A percentile compares a stretch with the other conserved stretches of the same genome.
phyloP scores from a whole-genome alignment of 495 filamentous ascomycete species.

The Talaromyces thailandensis region DNA sequence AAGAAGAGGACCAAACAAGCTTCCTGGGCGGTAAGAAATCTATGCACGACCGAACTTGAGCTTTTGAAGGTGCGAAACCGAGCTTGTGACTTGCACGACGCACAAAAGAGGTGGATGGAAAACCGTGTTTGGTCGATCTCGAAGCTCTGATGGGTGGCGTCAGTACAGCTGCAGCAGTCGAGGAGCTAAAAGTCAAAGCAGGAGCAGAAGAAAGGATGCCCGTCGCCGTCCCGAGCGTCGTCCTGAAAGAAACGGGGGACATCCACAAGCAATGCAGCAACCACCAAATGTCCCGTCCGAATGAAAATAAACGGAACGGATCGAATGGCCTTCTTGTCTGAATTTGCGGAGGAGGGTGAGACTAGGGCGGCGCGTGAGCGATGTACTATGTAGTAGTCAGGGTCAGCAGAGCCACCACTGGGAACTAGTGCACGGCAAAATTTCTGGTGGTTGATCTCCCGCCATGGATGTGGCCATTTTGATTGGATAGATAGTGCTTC shows the following conservation, averaged over 20 bases:
- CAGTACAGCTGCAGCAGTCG: neutral
- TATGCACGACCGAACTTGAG: neutral
- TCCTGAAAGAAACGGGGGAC: neutral
- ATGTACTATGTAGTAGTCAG: neutral
- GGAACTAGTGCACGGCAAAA: neutral
- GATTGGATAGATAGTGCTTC: neutral
- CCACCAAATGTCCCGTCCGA: neutral
- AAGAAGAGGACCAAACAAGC: neutral
- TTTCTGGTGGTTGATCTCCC: neutral
- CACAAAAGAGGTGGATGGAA: neutral
- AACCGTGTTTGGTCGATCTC: neutral
- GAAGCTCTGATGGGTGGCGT: neutral
- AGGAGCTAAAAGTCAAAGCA: neutral
- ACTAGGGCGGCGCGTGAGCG: neutral
- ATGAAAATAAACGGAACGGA: neutral
- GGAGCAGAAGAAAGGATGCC: constrained; percentile 9
- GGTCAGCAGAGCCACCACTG: constrained; percentile 11
- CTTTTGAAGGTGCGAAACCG: no score
- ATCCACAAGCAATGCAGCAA: neutral
- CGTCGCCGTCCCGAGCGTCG: constrained; percentile 1
- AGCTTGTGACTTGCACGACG: neutral
- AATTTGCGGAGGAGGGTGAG: neutral
- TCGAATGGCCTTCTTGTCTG: neutral
- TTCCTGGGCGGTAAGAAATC: neutral
- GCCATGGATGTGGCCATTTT: neutral